These are phyloP conservation scores for Epichloe uncinata DNA, from an alignment of 2,329 filamentous ascomycete species.

Conservation along the genomic window DNA sequence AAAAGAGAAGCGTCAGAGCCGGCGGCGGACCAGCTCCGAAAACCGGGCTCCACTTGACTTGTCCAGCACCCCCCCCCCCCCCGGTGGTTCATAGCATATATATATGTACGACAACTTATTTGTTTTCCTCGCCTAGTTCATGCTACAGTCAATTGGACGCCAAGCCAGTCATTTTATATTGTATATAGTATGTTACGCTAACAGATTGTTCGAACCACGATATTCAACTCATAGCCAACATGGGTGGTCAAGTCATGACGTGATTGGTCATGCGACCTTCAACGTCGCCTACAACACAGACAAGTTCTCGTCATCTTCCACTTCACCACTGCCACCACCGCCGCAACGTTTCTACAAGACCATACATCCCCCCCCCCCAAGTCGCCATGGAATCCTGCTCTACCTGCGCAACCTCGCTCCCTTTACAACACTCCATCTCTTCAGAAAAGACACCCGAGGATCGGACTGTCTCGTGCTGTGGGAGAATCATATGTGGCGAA, in stretches of 20 bases:
- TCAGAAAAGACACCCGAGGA: slow-evolving; percentile 49
- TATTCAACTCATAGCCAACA: neutral
- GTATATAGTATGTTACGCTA: too few relatives aligned
- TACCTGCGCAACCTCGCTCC: slow-evolving; percentile 53
- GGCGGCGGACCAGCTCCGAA: neutral
- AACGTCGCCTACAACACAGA: neutral
- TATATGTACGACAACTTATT: too few relatives aligned
- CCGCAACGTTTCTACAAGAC: neutral
- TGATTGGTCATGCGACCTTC: slow-evolving; percentile 4
- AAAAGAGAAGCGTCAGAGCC: neutral
- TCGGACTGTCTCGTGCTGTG: slow-evolving; percentile 54
- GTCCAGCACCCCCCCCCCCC: too few relatives aligned
- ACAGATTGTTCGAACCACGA: too few relatives aligned
- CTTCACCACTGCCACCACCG: neutral
- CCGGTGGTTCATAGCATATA: too few relatives aligned
- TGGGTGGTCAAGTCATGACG: slow-evolving; percentile 2
- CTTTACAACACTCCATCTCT: slow-evolving; percentile 36
- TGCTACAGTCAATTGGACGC: too few relatives aligned
- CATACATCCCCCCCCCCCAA: neutral
- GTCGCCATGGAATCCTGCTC: slow-evolving; percentile 42
- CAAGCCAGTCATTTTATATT: too few relatives aligned
- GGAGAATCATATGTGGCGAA: slow-evolving; percentile 54
- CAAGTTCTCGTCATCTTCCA: neutral
- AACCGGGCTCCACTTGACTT: neutral
- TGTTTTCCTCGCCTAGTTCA: too few relatives aligned